Percentiles rank a stretch among this genome's conserved stretches.
These are phyloP conservation scores for Claviceps africana DNA, from an alignment of 2,329 filamentous ascomycete species.

Conservation along the genomic window DNA sequence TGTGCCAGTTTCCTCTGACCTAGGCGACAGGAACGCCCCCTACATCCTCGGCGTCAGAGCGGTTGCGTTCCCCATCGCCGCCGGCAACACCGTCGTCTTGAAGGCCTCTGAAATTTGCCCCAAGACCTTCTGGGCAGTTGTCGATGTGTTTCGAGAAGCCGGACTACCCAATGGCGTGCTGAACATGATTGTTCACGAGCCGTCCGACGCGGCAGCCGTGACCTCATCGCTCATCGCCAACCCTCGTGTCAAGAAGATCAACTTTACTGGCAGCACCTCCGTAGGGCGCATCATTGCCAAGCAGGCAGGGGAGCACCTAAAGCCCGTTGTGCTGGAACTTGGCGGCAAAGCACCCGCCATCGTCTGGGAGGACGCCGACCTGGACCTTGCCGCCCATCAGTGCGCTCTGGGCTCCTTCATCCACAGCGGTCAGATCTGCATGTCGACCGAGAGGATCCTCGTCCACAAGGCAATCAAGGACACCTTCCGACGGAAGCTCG, in stretches of 20 bases:
- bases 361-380: constrained; percentile 65
- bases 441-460: constrained; percentile 65
- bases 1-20: not conserved
- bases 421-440: constrained; percentile 70
- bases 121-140: constrained; percentile 47
- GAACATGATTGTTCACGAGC: constrained; percentile 55
- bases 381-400: constrained; percentile 54
- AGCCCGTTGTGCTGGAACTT: constrained; percentile 68
- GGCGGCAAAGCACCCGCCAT: constrained; percentile 73
- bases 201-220: constrained; percentile 51
- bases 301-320: constrained; percentile 57
- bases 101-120: constrained; percentile 60
- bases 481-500: constrained; percentile 32
- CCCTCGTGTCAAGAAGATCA: constrained; percentile 60
- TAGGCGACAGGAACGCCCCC: constrained; percentile 38
- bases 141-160: constrained; percentile 52
- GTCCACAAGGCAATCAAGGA: constrained; percentile 34
- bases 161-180: constrained; percentile 63
- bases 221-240: constrained; percentile 55
- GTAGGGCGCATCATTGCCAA: constrained; percentile 61
- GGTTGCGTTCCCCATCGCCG: constrained; percentile 53
- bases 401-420: constrained; percentile 59
- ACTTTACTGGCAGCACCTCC: constrained; percentile 67
- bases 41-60: constrained; percentile 39
- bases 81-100: constrained; percentile 62